Evolutionary conservation across 352 stramenopile genomes (phyloP), one percentile per base, ranked within the genome.

Genomic region (Pythium insidiosum): DNA sequence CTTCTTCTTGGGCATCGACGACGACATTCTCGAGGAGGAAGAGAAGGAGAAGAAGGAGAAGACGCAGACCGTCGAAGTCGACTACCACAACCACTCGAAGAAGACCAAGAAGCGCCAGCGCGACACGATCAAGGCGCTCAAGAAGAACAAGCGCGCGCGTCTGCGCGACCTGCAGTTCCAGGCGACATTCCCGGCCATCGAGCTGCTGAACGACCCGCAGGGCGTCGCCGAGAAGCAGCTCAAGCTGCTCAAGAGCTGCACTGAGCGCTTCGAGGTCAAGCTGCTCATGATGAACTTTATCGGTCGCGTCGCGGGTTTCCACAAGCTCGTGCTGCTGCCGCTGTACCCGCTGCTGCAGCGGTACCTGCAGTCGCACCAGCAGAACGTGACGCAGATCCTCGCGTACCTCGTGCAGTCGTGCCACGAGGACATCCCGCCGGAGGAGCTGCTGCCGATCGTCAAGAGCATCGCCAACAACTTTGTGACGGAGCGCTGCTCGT

Each of bases 271-370:
- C 29, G 84, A 98, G 53, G 80, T 95, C 37, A 97, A 97, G 53
- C 73, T 99, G 40, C 69, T 99, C 18, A 97, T 98, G 85, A 97
- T 99, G 76, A 98, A 99, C 71, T 98, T 99, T 59, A 96, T 99
- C 35, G 95, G 92, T 12, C 84, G 96, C 12, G 61, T 99, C 23
- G 67, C 98, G 5, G 95, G 95, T n/a, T 96, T 97, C 59, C 96
- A 99, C 70, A 96, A 98, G 64, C 73, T 99, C 33, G 70, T 98
- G 25, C 55, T 99, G 38, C 71, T 99, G 34, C 78, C 82, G 23
- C 93, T 98, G 50, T 99, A 99, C 75, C 83, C 95, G 24, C 85
- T 98, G 42, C 57, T 99, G 37, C 93, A 98, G 73, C 87, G 95
- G 9, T 69, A 97, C 67, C 55, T 93, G 46, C 79, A 88, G 61